Conservation (phyloP, 148 eudicot genomes). For the Chenopodium formosanum region DNA sequence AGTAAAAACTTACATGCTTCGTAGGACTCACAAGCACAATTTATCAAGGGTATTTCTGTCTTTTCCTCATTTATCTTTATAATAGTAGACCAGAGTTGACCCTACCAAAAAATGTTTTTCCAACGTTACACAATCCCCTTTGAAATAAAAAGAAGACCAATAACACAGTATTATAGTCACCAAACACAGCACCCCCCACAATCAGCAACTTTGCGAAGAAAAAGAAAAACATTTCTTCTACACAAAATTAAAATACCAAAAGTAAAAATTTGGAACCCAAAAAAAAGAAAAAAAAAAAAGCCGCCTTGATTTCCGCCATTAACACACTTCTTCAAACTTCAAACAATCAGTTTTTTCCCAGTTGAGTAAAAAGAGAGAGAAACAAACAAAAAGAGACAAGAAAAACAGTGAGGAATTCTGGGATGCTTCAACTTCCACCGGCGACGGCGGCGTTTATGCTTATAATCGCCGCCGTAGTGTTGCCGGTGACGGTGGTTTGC, state of each 20-base stretch:
- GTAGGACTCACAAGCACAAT: no score
- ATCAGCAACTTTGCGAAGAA: neutral
- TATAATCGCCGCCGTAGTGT: slow-evolving; percentile 28
- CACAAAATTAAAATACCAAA: neutral
- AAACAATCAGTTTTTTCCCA: neutral
- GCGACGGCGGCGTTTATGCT: slow-evolving; percentile 25
- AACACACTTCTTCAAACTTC: slow-evolving; percentile 13
- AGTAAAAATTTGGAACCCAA: neutral
- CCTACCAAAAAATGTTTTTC: slow-evolving; percentile 18
- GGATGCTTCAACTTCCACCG: slow-evolving; percentile 32
- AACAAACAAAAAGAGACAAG: neutral
- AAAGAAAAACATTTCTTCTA: neutral
- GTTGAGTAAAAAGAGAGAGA: neutral
- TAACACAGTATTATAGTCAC: neutral
- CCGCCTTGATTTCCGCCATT: slow-evolving; percentile 41
- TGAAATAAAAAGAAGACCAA: neutral
- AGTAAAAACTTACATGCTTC: no score
- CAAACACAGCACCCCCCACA: slow-evolving; percentile 15
- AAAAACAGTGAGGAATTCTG: slow-evolving; percentile 8
- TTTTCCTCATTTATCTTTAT: neutral
- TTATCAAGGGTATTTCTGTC: neutral
- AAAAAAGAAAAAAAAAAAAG: no score
- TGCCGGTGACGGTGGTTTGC: slow-evolving; percentile 28
- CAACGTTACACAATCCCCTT: slow-evolving; percentile 19
- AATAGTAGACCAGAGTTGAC: slow-evolving; percentile 5